Base-by-base conservation (phyloP, 1,139 yeast species). In the Suhomyces yuchorum region DNA sequence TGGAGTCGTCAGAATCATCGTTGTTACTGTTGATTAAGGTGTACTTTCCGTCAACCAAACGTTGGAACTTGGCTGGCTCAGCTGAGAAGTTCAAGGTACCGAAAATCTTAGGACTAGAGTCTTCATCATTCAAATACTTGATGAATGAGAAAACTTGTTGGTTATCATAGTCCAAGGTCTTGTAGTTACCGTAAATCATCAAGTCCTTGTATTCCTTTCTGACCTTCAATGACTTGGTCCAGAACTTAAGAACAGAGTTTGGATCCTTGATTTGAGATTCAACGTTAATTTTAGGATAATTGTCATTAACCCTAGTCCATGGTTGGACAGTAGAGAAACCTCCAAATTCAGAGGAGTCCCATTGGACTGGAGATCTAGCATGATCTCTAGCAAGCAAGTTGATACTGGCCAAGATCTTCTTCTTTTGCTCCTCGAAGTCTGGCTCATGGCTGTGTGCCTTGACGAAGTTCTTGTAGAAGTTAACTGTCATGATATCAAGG, bases 361-460 rank as follows among this genome's bases (percentile, higher is more conserved):
- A 81, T 59, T 80, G 85, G 53, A 81, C 78, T 28, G 86, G 86
- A 7, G 83, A 71, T 60, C 86, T 71, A 6, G 84, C 77, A 55
- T 82, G 72, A 58, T 81, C 85, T 60, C 85, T 70, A 11, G 81
- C 78, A 17, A 73, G 51, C 45, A 73, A 56, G 48, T 67, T 65
- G 50, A 75, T 61, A 24, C 54, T 58, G 47, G 70, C 70, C 65
- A 75, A 52, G 47, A 70, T 63, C 41, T 56, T 53, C 37, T 60
- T 56, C 50, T 64, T 60, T 51, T 65, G 62, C 37, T 64, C 66
- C 26, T 61, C 53, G 43, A 60, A 57, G 46, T 60, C 65, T 12
- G 68, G 58, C 24, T 66, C 65, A 17, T 71, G 60, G 26, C 70
- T 74, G 42, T 62, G 51, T 26, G 58, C 56, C 47, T 67, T 65